Conservation (phyloP, 148 eudicot genomes). For the Rhododendron ferrugineum region DNA sequence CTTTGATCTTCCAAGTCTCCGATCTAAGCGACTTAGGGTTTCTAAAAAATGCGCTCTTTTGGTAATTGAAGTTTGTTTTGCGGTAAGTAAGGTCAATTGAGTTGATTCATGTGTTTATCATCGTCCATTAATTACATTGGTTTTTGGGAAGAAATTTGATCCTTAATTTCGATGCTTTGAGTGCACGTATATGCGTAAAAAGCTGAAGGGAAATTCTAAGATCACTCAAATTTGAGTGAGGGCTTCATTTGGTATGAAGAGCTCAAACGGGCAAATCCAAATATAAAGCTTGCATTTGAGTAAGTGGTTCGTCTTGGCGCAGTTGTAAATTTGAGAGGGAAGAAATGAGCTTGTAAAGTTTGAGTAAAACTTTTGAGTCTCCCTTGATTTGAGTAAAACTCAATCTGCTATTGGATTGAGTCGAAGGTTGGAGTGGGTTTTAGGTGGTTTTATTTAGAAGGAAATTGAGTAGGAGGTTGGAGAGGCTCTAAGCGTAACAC, state of each 20-base stretch:
- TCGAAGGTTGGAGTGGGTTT: too few relatives aligned
- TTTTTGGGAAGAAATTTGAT: background rate
- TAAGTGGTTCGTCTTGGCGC: background rate
- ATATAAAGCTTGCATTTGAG: background rate
- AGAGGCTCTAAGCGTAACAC: too few relatives aligned
- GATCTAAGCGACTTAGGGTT: background rate
- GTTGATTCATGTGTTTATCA: background rate
- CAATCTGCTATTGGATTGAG: background rate
- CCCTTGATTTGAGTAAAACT: background rate
- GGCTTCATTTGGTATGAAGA: background rate
- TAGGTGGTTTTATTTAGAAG: too few relatives aligned
- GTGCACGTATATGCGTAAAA: background rate
- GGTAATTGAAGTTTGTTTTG: background rate
- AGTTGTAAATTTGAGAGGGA: background rate
- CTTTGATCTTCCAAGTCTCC: background rate
- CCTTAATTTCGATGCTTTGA: background rate
- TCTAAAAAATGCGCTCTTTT: background rate
- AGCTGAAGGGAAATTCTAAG: background rate
- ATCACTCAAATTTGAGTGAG: background rate
- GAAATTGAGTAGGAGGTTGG: too few relatives aligned
- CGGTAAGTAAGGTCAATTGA: background rate
- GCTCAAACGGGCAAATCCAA: background rate
- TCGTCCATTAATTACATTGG: background rate
- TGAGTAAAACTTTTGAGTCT: too few relatives aligned
- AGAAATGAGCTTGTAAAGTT: background rate